Percentiles rank a stretch among this genome's conserved stretches.
Conservation (phyloP, 2,329 filamentous ascomycete genomes). For the Nannizzia gypsea region DNA sequence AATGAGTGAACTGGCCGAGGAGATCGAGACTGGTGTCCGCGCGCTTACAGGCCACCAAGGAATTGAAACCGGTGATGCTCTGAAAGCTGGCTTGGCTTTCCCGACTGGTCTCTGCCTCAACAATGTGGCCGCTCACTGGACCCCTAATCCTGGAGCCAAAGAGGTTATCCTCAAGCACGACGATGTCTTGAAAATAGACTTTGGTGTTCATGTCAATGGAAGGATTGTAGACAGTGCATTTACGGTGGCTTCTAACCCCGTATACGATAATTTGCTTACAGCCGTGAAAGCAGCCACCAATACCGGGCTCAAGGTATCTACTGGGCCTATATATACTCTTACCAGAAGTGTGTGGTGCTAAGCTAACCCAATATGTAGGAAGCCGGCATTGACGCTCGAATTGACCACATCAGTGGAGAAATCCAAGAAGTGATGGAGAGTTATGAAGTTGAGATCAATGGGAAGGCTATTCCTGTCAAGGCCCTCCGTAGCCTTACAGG, state of each 20-base stretch:
- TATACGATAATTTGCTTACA: constrained; percentile 61
- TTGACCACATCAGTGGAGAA: constrained; percentile 44
- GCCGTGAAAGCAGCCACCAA: constrained; percentile 68
- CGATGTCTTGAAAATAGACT: constrained; percentile 75
- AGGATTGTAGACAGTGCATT: constrained; percentile 73
- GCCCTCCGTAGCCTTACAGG: constrained; percentile 44
- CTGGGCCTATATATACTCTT: neutral
- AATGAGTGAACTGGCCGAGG: constrained; percentile 40
- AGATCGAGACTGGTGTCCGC: constrained; percentile 44
- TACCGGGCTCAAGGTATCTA: constrained; percentile 35
- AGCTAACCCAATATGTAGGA: constrained; percentile 25
- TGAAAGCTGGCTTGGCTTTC: constrained; percentile 45
- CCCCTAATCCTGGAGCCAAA: constrained; percentile 48
- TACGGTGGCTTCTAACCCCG: constrained; percentile 62
- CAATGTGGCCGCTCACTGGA: constrained; percentile 45
- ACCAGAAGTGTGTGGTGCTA: constrained; percentile 7
- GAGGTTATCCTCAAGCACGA: constrained; percentile 58
- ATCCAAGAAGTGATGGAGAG: constrained; percentile 53
- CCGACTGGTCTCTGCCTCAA: constrained; percentile 46
- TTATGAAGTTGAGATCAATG: constrained; percentile 46
- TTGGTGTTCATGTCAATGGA: constrained; percentile 69
- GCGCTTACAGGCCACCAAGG: constrained; percentile 41
- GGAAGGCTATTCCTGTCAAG: constrained; percentile 41
- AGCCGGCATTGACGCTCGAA: constrained; percentile 45
- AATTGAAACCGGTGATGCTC: constrained; percentile 40